Conservation (phyloP, 257 asterid species). For the Solanum microdontum region DNA sequence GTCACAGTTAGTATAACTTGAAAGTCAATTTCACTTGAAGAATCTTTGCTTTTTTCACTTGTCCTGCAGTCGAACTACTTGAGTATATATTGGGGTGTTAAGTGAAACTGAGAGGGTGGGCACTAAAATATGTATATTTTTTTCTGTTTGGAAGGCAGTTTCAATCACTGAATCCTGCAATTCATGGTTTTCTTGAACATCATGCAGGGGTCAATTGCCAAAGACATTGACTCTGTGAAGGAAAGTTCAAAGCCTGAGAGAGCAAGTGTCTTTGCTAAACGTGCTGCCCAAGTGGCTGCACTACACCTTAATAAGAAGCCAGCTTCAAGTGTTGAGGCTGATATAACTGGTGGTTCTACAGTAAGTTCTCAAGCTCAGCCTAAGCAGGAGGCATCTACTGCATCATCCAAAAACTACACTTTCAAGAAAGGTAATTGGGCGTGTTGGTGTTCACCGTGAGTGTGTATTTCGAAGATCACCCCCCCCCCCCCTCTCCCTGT, state of each 20-base stretch:
- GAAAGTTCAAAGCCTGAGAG: slow-evolving; percentile 63
- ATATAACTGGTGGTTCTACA: slow-evolving; percentile 47
- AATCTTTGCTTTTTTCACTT: neutral
- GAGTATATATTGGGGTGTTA: neutral
- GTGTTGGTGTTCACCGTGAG: neutral
- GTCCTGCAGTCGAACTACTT: neutral
- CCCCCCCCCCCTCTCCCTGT: neutral
- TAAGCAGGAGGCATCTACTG: slow-evolving; percentile 79
- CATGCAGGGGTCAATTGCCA: slow-evolving; percentile 48
- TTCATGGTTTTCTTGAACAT: neutral
- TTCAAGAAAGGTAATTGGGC: slow-evolving; percentile 52
- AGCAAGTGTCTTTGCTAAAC: slow-evolving; percentile 50
- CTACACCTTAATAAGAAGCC: slow-evolving; percentile 55
- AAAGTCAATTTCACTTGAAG: neutral
- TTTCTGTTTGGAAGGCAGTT: neutral
- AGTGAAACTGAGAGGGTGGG: neutral
- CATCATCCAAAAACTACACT: slow-evolving; percentile 51
- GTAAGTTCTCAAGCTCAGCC: slow-evolving; percentile 49
- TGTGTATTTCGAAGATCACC: neutral
- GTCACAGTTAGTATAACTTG: neutral
- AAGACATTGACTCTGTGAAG: slow-evolving; percentile 53
- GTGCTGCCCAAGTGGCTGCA: slow-evolving; percentile 36
- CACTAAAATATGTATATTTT: neutral
- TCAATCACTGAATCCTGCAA: neutral
- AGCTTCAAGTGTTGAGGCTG: slow-evolving; percentile 66